A percentile compares a stretch with the other conserved stretches of the same genome.
phyloP scores from a whole-genome alignment of 257 asterid species.

The Gentiana straminea region DNA sequence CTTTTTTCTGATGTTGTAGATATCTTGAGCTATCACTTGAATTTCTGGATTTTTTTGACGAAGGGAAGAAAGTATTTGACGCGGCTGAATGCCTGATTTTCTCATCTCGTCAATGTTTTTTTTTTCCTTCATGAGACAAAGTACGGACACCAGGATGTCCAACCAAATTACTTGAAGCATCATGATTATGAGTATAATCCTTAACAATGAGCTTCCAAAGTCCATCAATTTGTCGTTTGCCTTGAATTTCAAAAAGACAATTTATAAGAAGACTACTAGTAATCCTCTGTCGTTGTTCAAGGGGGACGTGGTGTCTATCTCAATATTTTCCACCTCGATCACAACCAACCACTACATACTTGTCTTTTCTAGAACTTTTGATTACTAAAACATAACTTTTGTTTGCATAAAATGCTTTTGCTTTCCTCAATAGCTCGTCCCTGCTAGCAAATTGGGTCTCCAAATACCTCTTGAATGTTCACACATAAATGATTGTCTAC shows the following conservation, averaged over 20 bases:
- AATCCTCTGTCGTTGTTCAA: background rate
- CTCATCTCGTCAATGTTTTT: background rate
- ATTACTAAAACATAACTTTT: background rate
- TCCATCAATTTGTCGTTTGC: background rate
- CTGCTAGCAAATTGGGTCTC: background rate
- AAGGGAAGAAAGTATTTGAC: background rate
- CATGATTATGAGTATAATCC: background rate
- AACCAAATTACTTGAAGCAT: background rate
- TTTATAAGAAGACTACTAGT: background rate
- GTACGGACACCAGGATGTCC: background rate
- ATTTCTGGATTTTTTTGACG: background rate
- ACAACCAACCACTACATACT: background rate
- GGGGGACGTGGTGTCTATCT: background rate
- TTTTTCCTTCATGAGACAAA: background rate
- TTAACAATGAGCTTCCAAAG: background rate
- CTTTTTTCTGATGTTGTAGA: background rate
- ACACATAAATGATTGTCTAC: too few species aligned
- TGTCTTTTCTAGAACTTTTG: background rate
- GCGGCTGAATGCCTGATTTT: background rate
- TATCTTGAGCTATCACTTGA: background rate
- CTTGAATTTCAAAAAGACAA: conserved; percentile 1
- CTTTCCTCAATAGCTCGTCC: background rate
- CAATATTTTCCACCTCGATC: background rate
- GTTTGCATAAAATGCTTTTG: background rate
- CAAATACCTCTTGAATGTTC: background rate